Base-by-base conservation (phyloP, 2,329 filamentous ascomycete species). In the Botrytis byssoidea region DNA sequence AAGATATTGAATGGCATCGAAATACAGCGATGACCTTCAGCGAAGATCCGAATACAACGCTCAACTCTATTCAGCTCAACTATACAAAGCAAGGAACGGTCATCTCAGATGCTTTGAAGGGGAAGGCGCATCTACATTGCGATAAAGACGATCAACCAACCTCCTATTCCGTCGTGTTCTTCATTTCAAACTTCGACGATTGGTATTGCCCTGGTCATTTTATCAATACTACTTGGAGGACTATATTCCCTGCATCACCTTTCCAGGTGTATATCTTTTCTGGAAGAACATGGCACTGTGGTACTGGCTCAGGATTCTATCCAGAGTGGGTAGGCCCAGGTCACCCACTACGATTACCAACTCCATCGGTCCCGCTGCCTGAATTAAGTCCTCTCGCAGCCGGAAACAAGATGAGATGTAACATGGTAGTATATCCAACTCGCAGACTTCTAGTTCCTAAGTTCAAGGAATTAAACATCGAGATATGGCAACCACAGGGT, bases 81-180 rank as follows among this genome's bases (percentile, higher is more conserved):
- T 64, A 44, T 12, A 64, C 61, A 0, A 44, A 64, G 61, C 61
- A 64, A 44, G 25, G 61, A 9, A 64, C 40, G 8, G 25, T n/a
- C 16, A 3, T 64, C 8, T 16, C 25, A 44, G 61, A 44, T 14
- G 14, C 37, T 22, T 18, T 44, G 1, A 64, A 64, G 9, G 61
- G 25, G 5, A 64, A 64, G 16, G 61, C 40, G 5, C 61, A 64
- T 29, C 18, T 64, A 14, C 61, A 44, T 12, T 64, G 61, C 40
- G 61, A 64, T n/a, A 64, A 44, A 42, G 25, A 64, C 25, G 40
- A 64, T 40, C 37, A 64, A n/a, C 61, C 61, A 16, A 64, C 61
- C 16, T 64, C 61, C 61, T 64, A 64, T 44, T 64, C 61, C 16
- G 16, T 64, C 37, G 61, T 64, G 37, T 64, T 64, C n/a, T 64